Evolutionary conservation across 2,329 filamentous ascomycete species (phyloP).

Genomic region (Fusarium xyrophilum): DNA sequence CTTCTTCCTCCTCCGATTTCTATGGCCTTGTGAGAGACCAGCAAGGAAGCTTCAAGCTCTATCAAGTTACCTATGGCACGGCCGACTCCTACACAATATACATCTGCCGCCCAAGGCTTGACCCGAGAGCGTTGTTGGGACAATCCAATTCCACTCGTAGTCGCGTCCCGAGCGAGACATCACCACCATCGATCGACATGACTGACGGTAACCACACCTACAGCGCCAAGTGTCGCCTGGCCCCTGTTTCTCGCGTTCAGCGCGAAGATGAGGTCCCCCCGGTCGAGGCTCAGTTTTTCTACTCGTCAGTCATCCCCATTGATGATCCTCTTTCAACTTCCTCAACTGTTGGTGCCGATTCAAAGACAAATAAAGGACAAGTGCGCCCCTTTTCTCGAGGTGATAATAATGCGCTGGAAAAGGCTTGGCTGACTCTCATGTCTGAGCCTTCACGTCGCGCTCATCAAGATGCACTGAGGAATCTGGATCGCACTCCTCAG

Average conservation of each 20-base stretch:
- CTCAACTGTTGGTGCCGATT: constrained; percentile 58
- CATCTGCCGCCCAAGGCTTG: constrained; percentile 25
- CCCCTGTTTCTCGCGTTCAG: constrained; percentile 51
- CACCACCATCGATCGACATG: constrained; percentile 26
- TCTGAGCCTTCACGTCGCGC: constrained; percentile 56
- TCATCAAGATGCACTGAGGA: constrained; percentile 50
- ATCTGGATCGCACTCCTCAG: constrained; percentile 8
- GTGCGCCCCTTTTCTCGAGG: constrained; percentile 79
- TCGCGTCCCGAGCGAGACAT: constrained; percentile 5
- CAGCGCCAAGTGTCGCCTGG: constrained; percentile 64
- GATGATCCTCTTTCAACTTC: constrained; percentile 83
- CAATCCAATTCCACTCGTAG: constrained; percentile 1
- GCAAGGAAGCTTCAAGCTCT: constrained; percentile 14
- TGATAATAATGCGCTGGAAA: constrained; percentile 82
- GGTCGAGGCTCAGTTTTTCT: constrained; percentile 80
- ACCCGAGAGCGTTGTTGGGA: constrained; percentile 17
- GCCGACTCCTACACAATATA: constrained; percentile 19
- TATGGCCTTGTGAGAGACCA: constrained; percentile 8
- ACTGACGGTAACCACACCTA: constrained; percentile 59
- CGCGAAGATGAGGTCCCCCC: constrained; percentile 62
- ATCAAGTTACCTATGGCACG: constrained; percentile 26
- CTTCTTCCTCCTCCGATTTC: not conserved
- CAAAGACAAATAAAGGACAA: constrained; percentile 62
- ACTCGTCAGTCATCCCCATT: constrained; percentile 80
- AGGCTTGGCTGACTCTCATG: constrained; percentile 73